Evolutionary conservation across 495 filamentous ascomycete species (phyloP).

Genomic region (Hyaloscypha hepaticicola): DNA sequence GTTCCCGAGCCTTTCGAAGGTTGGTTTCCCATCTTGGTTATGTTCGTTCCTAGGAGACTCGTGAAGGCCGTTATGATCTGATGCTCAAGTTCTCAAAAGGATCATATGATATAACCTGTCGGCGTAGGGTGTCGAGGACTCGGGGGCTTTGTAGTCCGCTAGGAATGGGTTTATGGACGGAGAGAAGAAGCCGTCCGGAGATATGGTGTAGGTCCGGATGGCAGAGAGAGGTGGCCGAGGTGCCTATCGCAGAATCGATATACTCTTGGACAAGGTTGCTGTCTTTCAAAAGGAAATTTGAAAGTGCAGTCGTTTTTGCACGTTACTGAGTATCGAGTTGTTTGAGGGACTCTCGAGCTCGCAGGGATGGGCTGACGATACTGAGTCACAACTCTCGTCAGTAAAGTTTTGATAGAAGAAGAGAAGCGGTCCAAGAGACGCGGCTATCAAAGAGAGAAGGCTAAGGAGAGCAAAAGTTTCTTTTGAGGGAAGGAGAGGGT

Average conservation of each 20-base stretch:
- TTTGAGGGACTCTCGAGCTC: neutral
- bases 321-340: neutral
- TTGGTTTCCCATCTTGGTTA: constrained; percentile 78
- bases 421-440: neutral
- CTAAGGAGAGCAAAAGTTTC: neutral
- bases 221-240: neutral
- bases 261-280: neutral
- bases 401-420: constrained; percentile 8
- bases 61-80: neutral
- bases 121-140: neutral
- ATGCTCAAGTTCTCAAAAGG: neutral
- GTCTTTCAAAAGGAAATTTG: neutral
- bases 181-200: constrained; percentile 5
- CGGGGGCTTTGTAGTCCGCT: neutral
- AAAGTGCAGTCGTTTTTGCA: neutral
- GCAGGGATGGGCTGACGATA: neutral
- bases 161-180: constrained; percentile 2
- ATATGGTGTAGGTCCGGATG: constrained; percentile 10
- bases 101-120: neutral
- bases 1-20: constrained; percentile 64
- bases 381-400: constrained; percentile 12
- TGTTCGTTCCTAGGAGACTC: neutral
- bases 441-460: neutral
- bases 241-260: neutral
- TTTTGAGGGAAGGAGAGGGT: constrained; percentile 1